These are phyloP conservation scores for Annulohypoxylon truncatum DNA, from an alignment of 2,329 filamentous ascomycete species.

Conservation along the genomic window DNA sequence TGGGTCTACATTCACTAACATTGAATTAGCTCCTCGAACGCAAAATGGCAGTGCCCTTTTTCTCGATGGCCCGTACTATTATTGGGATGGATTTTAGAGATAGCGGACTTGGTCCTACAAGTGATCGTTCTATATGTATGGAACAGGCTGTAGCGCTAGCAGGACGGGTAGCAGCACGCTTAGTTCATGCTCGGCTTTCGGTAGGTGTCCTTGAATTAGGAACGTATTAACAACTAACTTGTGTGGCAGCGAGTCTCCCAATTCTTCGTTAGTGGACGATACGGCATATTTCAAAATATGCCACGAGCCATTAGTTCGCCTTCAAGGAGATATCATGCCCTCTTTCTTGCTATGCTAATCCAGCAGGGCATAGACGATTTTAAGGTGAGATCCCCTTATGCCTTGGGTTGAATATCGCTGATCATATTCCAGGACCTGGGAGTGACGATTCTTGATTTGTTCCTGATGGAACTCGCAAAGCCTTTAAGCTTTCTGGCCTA, in stretches of 20 bases:
- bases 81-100: slow-evolving; percentile 48
- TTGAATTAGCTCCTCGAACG: slow-evolving; percentile 58
- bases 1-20: slow-evolving; percentile 17
- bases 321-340: slow-evolving; percentile 59
- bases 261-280: slow-evolving; percentile 61
- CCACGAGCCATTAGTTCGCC: slow-evolving; percentile 55
- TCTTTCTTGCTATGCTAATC: slow-evolving; percentile 65
- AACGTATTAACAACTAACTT: slow-evolving; percentile 41
- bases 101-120: slow-evolving; percentile 39
- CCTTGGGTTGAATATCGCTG: slow-evolving; percentile 12
- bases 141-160: slow-evolving; percentile 60
- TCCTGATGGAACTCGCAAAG: slow-evolving; percentile 64
- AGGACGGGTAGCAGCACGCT: slow-evolving; percentile 59
- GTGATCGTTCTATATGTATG: slow-evolving; percentile 50
- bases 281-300: slow-evolving; percentile 61
- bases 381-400: slow-evolving; percentile 45
- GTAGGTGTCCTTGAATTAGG: slow-evolving; percentile 44
- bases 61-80: slow-evolving; percentile 59
- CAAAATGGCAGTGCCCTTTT: slow-evolving; percentile 59
- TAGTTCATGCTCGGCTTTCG: slow-evolving; percentile 59
- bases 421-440: slow-evolving; percentile 52
- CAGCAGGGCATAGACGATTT: slow-evolving; percentile 61
- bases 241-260: slow-evolving; percentile 54
- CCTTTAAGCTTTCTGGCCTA: slow-evolving; percentile 59
- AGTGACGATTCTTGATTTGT: slow-evolving; percentile 62